Conservation (phyloP, 768 basidiomycete genomes). For the Boletus rubroflammeus region DNA sequence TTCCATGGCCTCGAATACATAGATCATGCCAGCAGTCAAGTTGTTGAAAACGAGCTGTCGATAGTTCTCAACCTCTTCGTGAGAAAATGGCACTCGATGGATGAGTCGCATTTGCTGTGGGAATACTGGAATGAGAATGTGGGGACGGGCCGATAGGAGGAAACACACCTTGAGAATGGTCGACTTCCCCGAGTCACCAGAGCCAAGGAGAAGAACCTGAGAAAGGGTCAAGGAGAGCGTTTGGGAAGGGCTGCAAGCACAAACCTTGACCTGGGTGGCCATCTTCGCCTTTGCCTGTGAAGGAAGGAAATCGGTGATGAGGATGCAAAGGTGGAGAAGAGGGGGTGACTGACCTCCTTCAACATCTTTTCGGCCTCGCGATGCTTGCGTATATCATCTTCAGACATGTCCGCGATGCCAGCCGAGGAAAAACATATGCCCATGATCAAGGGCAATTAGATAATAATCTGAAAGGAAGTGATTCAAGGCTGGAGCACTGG, state of each 20-base stretch:
- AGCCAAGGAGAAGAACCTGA: slow-evolving; percentile 84
- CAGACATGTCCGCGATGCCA: slow-evolving; percentile 53
- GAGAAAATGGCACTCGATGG: slow-evolving; percentile 79
- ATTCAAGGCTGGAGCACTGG: slow-evolving; percentile 10
- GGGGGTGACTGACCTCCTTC: slow-evolving; percentile 54
- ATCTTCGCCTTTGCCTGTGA: slow-evolving; percentile 69
- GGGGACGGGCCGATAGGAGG: not conserved
- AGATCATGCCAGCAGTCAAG: slow-evolving; percentile 78
- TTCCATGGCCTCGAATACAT: slow-evolving; percentile 83
- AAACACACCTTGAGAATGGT: slow-evolving; percentile 75
- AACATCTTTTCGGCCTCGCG: slow-evolving; percentile 73
- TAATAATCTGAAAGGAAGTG: slow-evolving; percentile 3
- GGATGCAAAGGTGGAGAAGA: not conserved
- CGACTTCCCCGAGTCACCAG: slow-evolving; percentile 92
- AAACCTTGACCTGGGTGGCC: slow-evolving; percentile 72
- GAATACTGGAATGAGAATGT: not conserved
- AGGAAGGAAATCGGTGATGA: not conserved
- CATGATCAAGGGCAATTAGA: slow-evolving; percentile 39
- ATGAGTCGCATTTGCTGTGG: slow-evolving; percentile 94
- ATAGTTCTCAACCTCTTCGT: slow-evolving; percentile 81
- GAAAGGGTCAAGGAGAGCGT: not conserved
- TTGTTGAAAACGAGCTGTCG: slow-evolving; percentile 94
- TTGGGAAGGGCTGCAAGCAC: slow-evolving; percentile 4
- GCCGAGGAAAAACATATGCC: slow-evolving; percentile 75
- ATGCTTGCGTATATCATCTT: slow-evolving; percentile 65